Evolutionary conservation across 345 rosid genomes (phyloP), one percentile per base, ranked within the genome.

Genomic region (Boechera divaricarpa): DNA sequence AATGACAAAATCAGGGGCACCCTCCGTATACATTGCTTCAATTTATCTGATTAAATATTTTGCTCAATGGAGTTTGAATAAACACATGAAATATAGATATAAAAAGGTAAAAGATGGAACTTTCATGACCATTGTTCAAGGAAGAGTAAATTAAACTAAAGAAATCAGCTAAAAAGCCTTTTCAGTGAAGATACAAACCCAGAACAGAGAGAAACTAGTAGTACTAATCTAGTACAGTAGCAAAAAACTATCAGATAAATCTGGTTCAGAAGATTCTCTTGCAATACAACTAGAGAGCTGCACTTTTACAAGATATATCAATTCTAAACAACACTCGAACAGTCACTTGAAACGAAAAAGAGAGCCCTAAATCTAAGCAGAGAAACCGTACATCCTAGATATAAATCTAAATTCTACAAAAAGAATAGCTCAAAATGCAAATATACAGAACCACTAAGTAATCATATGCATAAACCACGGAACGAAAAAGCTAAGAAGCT

Each of bases 21-120:
- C 97, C 80, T 86, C 97, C 1, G 78, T 84, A 78, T 91, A 92
- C 98, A 92, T 94, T 44, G 78, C 75, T 89, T 84, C 15, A 72
- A 82, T 70, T 85, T 81, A 83, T 61, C 84, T 80, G 75, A 82
- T 53, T 55, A 77, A 69, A 42, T 79, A 75, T 74, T 16, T 62
- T 57, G 82, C 55, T 78, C 82, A 79, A 82, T 62, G 62, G 69
- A 83, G 83, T 83, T 80, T 77, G 80, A 44, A 72, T 74, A 85
- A 10, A 83, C 67, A 72, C 78, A 85, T 82, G 84, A 79, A 82
- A 82, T 81, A 86, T 82, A 67, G 2, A 12, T 57, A 70, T 3
- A 26, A 49, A 4, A 61, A 69, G 4, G 9, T 2, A 76, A 8
- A 7, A 73, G 21, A 15, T 31, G 31, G 62, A 42, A 33, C 21